Conservation (phyloP, 805 yeast genomes). For the Cyberlindnera bimundalis region DNA sequence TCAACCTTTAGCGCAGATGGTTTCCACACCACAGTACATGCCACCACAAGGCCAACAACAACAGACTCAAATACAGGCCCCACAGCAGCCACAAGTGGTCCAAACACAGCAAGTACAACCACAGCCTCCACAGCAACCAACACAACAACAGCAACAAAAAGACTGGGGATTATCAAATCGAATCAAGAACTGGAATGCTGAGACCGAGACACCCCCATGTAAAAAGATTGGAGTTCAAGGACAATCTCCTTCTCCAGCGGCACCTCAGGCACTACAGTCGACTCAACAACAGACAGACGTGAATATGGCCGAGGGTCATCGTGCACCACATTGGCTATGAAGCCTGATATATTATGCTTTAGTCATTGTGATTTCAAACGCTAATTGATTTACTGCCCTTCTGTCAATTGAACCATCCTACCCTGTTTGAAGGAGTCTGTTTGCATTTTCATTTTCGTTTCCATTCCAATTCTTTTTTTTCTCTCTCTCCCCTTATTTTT, state of each 20-base stretch:
- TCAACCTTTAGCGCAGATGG: conserved; percentile 5
- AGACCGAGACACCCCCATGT: conserved; percentile 2
- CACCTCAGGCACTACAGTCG: conserved; percentile 11
- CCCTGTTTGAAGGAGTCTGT: background rate
- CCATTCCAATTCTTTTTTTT: background rate
- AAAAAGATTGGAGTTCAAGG: background rate
- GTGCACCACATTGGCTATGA: conserved; percentile 18
- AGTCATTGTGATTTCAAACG: background rate
- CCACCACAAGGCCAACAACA: conserved; percentile 3
- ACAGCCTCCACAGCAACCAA: conserved; percentile 5
- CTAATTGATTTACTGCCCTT: too few species aligned
- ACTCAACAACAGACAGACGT: conserved; percentile 3
- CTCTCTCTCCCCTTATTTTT: background rate
- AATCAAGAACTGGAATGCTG: conserved; percentile 10
- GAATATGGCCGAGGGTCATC: conserved; percentile 7
- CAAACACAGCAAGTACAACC: background rate
- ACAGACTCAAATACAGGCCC: background rate
- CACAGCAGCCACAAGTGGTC: conserved; percentile 2
- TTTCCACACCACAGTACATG: conserved; percentile 2
- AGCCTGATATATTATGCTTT: background rate
- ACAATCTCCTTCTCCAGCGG: too few species aligned
- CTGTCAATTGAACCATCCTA: background rate
- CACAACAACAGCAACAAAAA: conserved; percentile 9
- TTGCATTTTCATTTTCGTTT: conserved; percentile 1
- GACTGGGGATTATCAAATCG: conserved; percentile 1